Conservation (phyloP, 805 yeast genomes). For the Huiozyma sinensis region DNA sequence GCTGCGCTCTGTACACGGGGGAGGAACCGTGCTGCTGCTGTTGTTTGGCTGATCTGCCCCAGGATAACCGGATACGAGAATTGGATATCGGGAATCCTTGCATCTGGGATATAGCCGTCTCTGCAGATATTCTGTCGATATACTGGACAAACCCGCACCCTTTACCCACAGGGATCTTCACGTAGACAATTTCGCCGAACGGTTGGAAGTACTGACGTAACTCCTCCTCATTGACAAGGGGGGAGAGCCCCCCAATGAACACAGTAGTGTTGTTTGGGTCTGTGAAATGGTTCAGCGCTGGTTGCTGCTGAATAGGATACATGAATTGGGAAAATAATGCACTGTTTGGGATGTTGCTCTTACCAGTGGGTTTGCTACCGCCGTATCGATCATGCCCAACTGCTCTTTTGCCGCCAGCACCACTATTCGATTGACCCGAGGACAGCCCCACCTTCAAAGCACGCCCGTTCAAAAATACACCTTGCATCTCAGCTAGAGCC, state of each 20-base stretch:
- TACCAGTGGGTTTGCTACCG: not conserved
- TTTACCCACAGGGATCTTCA: constrained; percentile 61
- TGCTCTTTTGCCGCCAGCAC: not conserved
- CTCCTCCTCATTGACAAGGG: constrained; percentile 49
- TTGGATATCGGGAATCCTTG: constrained; percentile 86
- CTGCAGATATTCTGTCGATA: constrained; percentile 69
- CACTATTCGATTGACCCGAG: constrained; percentile 1
- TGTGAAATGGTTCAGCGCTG: constrained; percentile 52
- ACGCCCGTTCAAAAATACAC: constrained; percentile 56
- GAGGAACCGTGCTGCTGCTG: constrained; percentile 1
- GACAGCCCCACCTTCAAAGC: constrained; percentile 72
- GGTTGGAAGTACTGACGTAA: constrained; percentile 47
- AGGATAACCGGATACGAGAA: constrained; percentile 68
- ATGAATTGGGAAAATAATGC: constrained; percentile 12
- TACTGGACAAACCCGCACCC: constrained; percentile 87
- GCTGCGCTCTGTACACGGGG: constrained; percentile 3
- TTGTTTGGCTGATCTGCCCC: constrained; percentile 58
- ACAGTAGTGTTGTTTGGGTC: constrained; percentile 79
- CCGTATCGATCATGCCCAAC: not conserved
- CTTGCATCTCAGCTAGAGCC: constrained; percentile 76
- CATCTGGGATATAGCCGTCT: constrained; percentile 74
- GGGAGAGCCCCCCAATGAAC: constrained; percentile 54
- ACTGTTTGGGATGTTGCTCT: not conserved
- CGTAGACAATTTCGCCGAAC: constrained; percentile 68
- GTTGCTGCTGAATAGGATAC: constrained; percentile 35